Evolutionary conservation across 164 flowering plant species (phyloP), one percentile per base, ranked within the genome.

Genomic region (Tinospora cordifolia): DNA sequence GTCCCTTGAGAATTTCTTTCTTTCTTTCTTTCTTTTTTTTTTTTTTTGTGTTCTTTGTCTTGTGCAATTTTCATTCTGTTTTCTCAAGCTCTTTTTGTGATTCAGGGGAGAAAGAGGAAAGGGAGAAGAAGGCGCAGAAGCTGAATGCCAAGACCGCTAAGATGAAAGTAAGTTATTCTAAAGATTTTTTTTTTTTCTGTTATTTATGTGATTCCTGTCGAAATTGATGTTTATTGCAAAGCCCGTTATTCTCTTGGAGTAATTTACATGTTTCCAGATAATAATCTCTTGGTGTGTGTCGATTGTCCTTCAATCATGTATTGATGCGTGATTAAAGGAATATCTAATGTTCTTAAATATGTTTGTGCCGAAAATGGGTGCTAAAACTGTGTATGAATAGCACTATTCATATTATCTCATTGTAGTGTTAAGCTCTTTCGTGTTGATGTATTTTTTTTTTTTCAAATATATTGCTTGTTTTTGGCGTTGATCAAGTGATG

Each of bases 121-220:
- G 71, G 58, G 96, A 87, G 62, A 91, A 89, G 87, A 83, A 62
- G 76, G 76, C 60, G 12, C 80, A 75, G 85, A 91, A 92, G 87
- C 88, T 94, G 30, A 85, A 86, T 22, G 87, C 92, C 0, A 92
- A 90, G 81, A 89, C 86, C 78, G 83, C 84, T 65, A 92, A 88
- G 84, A 94, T 94, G 99, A 92, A 94, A 73, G 97, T 91, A 75
- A 63, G 71, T 47, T 38, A 40, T 44, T 62, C 59, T 44, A 12
- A 14, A 54, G 54, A 8, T 54, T 54, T 44, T 59, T 44, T 54
- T 44, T 44, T 1, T 44, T 44, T 44, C 14, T 14, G 47, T 44
- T 1, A 1, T 44, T 44, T 44, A 44, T 44, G 47, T 44, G 13
- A 0, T 44, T 44, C 13, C 12, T 44, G 47, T 7, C 12, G 47